Evolutionary conservation across 2,329 filamentous ascomycete species (phyloP), one percentile per base, ranked within the genome.

Genomic region (Pseudocercospora crystallina): DNA sequence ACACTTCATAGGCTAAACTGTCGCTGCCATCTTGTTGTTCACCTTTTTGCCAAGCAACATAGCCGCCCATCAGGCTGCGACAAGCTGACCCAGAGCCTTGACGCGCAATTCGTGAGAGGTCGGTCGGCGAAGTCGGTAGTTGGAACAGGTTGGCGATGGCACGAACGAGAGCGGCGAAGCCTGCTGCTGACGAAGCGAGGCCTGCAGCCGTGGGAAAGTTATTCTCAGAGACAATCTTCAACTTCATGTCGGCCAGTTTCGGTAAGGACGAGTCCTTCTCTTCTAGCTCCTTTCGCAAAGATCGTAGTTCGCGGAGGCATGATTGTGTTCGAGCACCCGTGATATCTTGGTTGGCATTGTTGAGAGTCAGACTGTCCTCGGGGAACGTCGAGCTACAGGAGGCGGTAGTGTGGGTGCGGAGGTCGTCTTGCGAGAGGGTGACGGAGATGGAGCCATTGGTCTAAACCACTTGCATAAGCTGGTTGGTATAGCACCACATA

Each of bases 131-230:
- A 0, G 52, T 57, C 53, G 90, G 85, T 5, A 99, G 83, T 69
- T 88, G 80, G 76, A 97, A 99, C 35, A 99, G 82, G 70, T 97
- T 82, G 32, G 94, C 94, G 62, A 99, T 89, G 58, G 89, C 91
- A 51, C 90, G 83, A 14, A 97, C 80, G 1, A 85, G 73, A 10
- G 83, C 82, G 32, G 82, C 83, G 61, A 85, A 83, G 17, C 82
- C 83, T n/a, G 82, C 82, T n/a, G 82, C 82, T 15, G 76, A 78
- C 60, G 77, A 79, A 35, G 82, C 82, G 26, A 99, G 84, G 5
- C 94, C 94, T 4, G 94, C 94, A 20, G 94, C 94, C 2, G 94
- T 99, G 57, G 94, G 94, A 80, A 99, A 99, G 80, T 99, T 99
- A 81, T 99, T 99, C 76, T 94, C 88, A 50, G 89, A 94, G 49